Evolutionary conservation across 768 basidiomycete genomes (phyloP).

Genomic region (Erythrobasidium yunnanense): DNA sequence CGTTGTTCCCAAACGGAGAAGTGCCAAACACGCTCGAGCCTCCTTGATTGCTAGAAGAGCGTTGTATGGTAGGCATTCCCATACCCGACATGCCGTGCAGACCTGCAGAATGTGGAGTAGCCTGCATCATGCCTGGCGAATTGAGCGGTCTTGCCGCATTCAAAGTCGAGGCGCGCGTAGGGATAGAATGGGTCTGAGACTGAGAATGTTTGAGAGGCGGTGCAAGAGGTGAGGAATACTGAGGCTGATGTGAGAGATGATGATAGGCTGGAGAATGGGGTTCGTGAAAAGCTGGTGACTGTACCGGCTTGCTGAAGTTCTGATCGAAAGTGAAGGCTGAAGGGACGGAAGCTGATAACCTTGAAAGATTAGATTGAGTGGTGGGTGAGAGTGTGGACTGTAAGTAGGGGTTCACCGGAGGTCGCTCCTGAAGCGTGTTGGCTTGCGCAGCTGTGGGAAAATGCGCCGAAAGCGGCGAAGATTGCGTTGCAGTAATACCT

Average conservation of each 20-base stretch:
- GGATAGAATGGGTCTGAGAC: slow-evolving; percentile 8
- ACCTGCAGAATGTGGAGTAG: no score
- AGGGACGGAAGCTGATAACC: slow-evolving; percentile 6
- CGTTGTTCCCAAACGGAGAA: slow-evolving; percentile 18
- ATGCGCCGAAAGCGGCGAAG: neutral
- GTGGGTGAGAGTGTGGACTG: neutral
- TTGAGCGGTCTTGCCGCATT: no score
- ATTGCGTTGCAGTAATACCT: neutral
- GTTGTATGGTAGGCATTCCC: neutral
- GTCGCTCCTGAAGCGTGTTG: no score
- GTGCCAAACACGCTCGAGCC: slow-evolving; percentile 6
- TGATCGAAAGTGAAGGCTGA: neutral
- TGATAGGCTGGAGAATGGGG: neutral
- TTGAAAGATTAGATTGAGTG: neutral
- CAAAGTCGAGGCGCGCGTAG: slow-evolving; percentile 2
- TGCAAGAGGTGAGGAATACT: slow-evolving; percentile 10
- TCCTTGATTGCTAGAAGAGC: neutral
- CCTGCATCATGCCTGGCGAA: no score
- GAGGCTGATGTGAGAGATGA: slow-evolving; percentile 5
- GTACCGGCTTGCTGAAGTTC: slow-evolving; percentile 2
- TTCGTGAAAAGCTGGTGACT: neutral
- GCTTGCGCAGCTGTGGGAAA: no score
- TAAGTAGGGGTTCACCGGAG: no score
- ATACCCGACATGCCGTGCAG: no score
- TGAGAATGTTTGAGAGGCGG: slow-evolving; percentile 12